Percentiles rank a stretch among this genome's conserved stretches.
These are phyloP conservation scores for Pseudogymnoascus verrucosus DNA, from an alignment of 2,329 filamentous ascomycete genomes.

Conservation along the genomic window DNA sequence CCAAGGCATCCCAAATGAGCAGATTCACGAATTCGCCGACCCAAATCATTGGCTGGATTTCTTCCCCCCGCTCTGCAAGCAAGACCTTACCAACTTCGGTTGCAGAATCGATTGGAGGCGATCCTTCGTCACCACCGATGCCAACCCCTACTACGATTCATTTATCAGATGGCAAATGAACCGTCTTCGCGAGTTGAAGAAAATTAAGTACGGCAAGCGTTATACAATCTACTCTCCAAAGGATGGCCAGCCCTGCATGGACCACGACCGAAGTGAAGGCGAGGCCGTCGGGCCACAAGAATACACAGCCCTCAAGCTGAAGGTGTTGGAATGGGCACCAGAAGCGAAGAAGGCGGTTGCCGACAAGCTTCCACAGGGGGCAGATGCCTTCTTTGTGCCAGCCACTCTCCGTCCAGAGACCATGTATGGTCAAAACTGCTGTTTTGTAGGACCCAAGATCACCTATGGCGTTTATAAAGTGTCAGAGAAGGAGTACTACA, in stretches of 20 bases:
- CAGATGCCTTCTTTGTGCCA: constrained; percentile 81
- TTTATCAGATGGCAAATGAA: constrained; percentile 98
- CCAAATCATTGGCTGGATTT: constrained; percentile 85
- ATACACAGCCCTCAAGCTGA: constrained; percentile 87
- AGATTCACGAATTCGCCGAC: constrained; percentile 91
- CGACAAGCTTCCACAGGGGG: constrained; percentile 68
- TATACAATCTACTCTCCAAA: constrained; percentile 93
- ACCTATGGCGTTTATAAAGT: constrained; percentile 83
- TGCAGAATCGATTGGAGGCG: constrained; percentile 88
- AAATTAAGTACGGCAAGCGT: constrained; percentile 87
- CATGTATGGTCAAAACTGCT: constrained; percentile 97
- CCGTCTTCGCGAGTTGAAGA: constrained; percentile 76
- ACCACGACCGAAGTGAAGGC: constrained; percentile 74
- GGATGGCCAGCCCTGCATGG: constrained; percentile 80
- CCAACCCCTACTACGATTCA: constrained; percentile 92
- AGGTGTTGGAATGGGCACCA: constrained; percentile 81
- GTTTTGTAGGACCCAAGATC: constrained; percentile 87
- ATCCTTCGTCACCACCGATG: constrained; percentile 88
- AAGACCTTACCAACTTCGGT: constrained; percentile 76
- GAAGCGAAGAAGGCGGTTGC: constrained; percentile 63
- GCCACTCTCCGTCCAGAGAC: constrained; percentile 93
- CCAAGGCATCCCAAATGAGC: constrained; percentile 75
- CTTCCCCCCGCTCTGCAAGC: constrained; percentile 76
- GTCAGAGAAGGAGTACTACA: constrained; percentile 69
- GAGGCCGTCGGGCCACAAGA: constrained; percentile 82